These are phyloP conservation scores for Coemansia sp. DNA, from an alignment of 192 early-diverging fungal genomes.

Conservation along the genomic window DNA sequence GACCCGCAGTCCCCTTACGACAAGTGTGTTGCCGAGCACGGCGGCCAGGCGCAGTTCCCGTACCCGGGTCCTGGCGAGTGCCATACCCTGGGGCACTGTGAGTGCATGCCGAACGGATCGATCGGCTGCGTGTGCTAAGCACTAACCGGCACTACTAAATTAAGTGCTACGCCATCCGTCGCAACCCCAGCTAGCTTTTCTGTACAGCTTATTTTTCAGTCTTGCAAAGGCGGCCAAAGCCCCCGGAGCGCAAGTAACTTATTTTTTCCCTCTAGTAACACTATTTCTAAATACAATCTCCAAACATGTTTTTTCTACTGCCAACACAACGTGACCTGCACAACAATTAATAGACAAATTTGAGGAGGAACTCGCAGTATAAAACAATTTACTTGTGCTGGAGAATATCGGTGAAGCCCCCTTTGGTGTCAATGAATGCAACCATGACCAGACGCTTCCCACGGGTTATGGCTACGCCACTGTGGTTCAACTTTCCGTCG, in stretches of 20 bases:
- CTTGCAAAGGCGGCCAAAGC: no score
- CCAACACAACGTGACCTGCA: no score
- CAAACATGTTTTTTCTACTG: neutral
- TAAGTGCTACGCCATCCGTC: neutral
- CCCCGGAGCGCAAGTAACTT: neutral
- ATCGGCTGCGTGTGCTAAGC: conserved; percentile 41
- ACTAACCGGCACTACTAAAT: neutral
- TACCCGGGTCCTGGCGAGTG: conserved; percentile 44
- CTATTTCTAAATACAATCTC: neutral
- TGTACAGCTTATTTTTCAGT: neutral
- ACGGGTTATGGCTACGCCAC: conserved; percentile 38
- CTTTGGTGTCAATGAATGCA: conserved; percentile 55
- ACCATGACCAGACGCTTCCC: conserved; percentile 50
- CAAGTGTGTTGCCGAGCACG: conserved; percentile 35
- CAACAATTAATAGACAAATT: neutral
- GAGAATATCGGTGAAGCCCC: conserved; percentile 11
- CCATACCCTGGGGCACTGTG: conserved; percentile 27
- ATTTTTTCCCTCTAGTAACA: neutral
- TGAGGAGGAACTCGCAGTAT: neutral
- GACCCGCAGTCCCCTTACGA: conserved; percentile 15
- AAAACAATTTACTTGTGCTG: neutral
- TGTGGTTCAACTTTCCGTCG: conserved; percentile 44
- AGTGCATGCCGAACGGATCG: conserved; percentile 25
- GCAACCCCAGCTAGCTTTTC: neutral
- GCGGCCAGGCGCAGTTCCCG: conserved; percentile 27